Base-by-base conservation (phyloP, 306 rosid genomes). In the Medicago arabica region DNA sequence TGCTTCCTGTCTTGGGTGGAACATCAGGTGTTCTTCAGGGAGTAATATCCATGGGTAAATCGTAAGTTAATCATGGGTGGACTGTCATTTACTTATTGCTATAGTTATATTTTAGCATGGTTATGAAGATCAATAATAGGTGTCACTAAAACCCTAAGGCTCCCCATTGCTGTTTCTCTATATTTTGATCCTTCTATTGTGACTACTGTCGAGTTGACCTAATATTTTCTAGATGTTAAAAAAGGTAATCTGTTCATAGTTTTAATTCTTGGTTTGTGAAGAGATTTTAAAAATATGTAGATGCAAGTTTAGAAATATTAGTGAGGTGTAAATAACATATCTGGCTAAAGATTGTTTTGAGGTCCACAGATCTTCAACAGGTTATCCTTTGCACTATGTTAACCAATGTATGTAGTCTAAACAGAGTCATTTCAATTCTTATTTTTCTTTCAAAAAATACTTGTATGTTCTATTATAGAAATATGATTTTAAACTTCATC, bases 11-110 rank as follows among this genome's bases (percentile, higher is more conserved):
- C 79, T 88, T 92, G 34, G 99, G 96, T 67, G 99, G 97, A 57
- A 90, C 96, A 58, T 92, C 97, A 54, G 99, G 99, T 47, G 87
- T 95, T 82, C 89, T 95, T 82, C 92, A 92, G 73, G 99, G 99
- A 84, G 86, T 95, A 54, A 81, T 92, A 74, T 95, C 96, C 85
- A 92, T 95, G 97, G 85, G 87, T 68, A 90, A 89, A 88, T 90
- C 87, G 97, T 95, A 87, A 88, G 97, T 83, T 73, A 47, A 54
- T 18, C 50, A 69, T 53, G 61, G 53, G 63, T 43, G 65, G 47
- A 38, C 7, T 50, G 21, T 66, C 53, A 39, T 44, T 67, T 55
- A 46, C 65, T 47, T 79, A 60, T 70, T 70, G 46, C 50, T 54
- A 15, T 61, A 61, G 15, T 61, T 34, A 12, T 34, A 63, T 80